Base-by-base conservation (phyloP, 495 filamentous ascomycete genomes). In the Aspergillus nanangensis region DNA sequence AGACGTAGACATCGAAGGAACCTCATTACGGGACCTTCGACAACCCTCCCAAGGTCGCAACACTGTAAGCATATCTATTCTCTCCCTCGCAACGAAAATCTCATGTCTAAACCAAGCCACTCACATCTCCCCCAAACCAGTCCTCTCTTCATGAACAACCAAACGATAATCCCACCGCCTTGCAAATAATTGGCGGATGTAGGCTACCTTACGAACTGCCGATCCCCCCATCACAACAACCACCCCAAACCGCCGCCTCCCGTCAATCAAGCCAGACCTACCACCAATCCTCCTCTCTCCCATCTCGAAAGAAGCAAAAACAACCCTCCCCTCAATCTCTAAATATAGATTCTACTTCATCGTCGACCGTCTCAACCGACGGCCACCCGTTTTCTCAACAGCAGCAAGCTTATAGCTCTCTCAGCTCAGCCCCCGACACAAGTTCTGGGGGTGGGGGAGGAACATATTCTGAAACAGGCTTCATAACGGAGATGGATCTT, bases 1-100 rank as follows among this genome's bases (percentile, higher is more conserved):
- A 4, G 89, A 96, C 58, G 84, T 96, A 8, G 93, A 99, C 56
- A 77, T 96, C 2, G 86, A 91, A 58, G 83, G 85, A 5, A 72
- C 63, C n/a, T 64, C 65, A 9, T 58, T 77, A 20, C 59, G 38
- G 19, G 47, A 55, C 20, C 37, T 52, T 36, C 45, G 48, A 19
- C 41, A 40, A 18, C 10, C 36, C 19, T 41, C 20, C 33, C 34
- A 19, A 7, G 25, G 25, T 29, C 25, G 7, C 25, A 29, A 29
- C 25, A 29, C 25, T 5, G 25, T 29, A 29, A 29, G 25, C 5
- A 11, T 11, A 5, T 7, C 25, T 11, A 29, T 5, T 11, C 11
- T 29, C 25, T 29, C 25, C n/a, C n/a, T n/a, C n/a, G n/a, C n/a
- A n/a, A n/a, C n/a, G n/a, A n/a, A 29, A 7, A 29, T 7, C 25